Base-by-base conservation (phyloP, 2,329 filamentous ascomycete genomes). In the Penicillium sp. region DNA sequence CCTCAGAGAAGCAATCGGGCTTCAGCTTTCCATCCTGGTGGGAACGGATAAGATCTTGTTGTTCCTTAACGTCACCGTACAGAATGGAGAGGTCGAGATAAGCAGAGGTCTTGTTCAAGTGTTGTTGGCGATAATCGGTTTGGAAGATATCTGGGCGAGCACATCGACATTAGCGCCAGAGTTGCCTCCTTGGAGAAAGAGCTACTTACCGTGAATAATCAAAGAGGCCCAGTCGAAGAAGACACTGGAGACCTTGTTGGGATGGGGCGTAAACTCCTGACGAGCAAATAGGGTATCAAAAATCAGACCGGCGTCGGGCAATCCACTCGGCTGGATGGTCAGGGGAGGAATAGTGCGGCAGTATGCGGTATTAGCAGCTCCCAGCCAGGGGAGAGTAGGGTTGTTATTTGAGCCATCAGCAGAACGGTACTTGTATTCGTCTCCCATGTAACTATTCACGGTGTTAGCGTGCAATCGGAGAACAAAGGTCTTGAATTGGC, bases 381-480 rank as follows among this genome's bases (percentile, higher is more conserved):
- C 87, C 12, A 89, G 71, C 58, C 77, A 74, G 0, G 86, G 86
- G 47, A 81, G 76, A 55, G 80, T 76, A 5, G 84, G 80, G 60
- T 89, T 89, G 55, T 89, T 90, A 68, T 81, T 78, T 0, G 82
- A 86, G 0, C 87, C 87, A 71, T 90, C 86, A 0, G 86, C 79
- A 43, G 78, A 78, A 12, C 87, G 79, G 61, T 88, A 90, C 56
- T 77, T 75, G 61, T 77, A 84, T 48, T 85, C 72, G 7, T 84
- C 65, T 33, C 72, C 73, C 56, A 76, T 63, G 46, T 70, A 76
- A 29, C 71, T 74, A 47, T 45, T 30, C 11, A 22, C 9, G 12
- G 25, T 27, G 29, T 64, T 44, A 63, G 50, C 41, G 22, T 25
- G n/a, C 16, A 41, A 22, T 25, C n/a, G 11, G 10, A 30, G 19